These are phyloP conservation scores for Aspergillus kassunensis DNA, from an alignment of 495 filamentous ascomycete species.

Conservation along the genomic window DNA sequence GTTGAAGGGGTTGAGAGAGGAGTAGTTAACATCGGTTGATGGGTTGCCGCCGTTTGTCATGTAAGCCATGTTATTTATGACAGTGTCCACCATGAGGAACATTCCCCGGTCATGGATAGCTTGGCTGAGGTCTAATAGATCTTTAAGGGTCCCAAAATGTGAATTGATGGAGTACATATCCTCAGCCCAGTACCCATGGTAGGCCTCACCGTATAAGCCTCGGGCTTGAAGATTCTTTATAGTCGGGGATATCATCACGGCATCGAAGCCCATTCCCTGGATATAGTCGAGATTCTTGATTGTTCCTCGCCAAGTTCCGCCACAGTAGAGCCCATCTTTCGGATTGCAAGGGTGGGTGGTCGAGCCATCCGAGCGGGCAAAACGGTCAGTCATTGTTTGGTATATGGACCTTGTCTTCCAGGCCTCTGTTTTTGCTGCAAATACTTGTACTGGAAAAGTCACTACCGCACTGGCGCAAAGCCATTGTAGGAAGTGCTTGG, in stretches of 20 bases:
- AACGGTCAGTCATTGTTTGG: slow-evolving; percentile 72
- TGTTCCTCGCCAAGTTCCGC: slow-evolving; percentile 70
- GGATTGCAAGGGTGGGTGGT: slow-evolving; percentile 44
- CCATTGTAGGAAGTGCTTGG: background rate
- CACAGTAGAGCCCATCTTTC: slow-evolving; percentile 58
- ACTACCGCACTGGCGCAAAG: slow-evolving; percentile 1
- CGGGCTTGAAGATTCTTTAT: slow-evolving; percentile 54
- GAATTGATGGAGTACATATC: slow-evolving; percentile 63
- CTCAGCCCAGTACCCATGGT: slow-evolving; percentile 73
- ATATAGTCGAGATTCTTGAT: slow-evolving; percentile 57
- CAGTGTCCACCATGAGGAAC: slow-evolving; percentile 73
- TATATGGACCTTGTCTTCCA: slow-evolving; percentile 67
- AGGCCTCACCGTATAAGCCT: slow-evolving; percentile 52
- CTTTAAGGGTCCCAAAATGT: slow-evolving; percentile 61
- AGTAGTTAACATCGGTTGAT: slow-evolving; percentile 56
- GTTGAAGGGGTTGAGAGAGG: slow-evolving; percentile 61
- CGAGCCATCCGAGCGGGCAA: slow-evolving; percentile 64
- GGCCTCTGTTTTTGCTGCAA: slow-evolving; percentile 25
- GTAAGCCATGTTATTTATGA: slow-evolving; percentile 70
- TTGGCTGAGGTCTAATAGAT: slow-evolving; percentile 58
- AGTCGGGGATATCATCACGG: slow-evolving; percentile 79
- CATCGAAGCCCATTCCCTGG: slow-evolving; percentile 75
- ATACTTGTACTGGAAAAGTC: background rate
- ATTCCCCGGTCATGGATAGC: slow-evolving; percentile 61
- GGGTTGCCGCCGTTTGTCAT: slow-evolving; percentile 48